Conservation (phyloP, 2,329 filamentous ascomycete genomes). For the Venturia effusa region DNA sequence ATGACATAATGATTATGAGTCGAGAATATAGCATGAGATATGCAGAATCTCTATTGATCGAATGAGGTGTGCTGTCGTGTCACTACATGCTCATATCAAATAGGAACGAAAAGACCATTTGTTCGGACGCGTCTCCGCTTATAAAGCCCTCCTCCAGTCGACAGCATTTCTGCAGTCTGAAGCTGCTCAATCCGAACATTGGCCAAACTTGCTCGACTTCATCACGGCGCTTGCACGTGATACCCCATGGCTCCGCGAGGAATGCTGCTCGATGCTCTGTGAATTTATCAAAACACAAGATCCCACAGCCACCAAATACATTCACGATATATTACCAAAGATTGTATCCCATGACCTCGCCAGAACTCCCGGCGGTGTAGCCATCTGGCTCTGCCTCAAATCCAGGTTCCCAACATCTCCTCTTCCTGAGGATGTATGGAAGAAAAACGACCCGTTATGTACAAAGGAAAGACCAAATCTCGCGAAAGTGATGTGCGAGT, state of each 20-base stretch:
- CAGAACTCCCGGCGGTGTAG: conserved; percentile 78
- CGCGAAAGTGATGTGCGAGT: conserved; percentile 67
- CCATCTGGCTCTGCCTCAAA: conserved; percentile 69
- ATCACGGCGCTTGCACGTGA: conserved; percentile 65
- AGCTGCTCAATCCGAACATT: conserved; percentile 36
- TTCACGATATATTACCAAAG: conserved; percentile 50
- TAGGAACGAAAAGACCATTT: conserved; percentile 80
- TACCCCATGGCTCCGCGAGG: conserved; percentile 81
- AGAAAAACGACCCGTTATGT: conserved; percentile 59
- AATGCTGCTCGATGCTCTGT: conserved; percentile 74
- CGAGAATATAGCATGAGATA: too few relatives aligned
- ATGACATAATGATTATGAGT: too few relatives aligned
- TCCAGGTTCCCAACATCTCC: conserved; percentile 53
- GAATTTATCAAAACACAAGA: conserved; percentile 51
- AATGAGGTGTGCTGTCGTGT: neutral
- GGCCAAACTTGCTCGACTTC: conserved; percentile 58
- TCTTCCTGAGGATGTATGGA: conserved; percentile 62
- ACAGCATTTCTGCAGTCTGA: conserved; percentile 54
- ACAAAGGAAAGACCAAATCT: conserved; percentile 57
- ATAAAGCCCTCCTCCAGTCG: conserved; percentile 76
- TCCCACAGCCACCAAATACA: conserved; percentile 42
- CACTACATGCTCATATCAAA: conserved; percentile 17
- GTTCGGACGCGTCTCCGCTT: conserved; percentile 77
- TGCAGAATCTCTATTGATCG: too few relatives aligned
- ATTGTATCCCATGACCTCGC: conserved; percentile 56